Percentiles rank a stretch among this genome's conserved stretches.
phyloP scores from a whole-genome alignment of 2,329 filamentous ascomycete genomes.

The Neoascochyta sp. region DNA sequence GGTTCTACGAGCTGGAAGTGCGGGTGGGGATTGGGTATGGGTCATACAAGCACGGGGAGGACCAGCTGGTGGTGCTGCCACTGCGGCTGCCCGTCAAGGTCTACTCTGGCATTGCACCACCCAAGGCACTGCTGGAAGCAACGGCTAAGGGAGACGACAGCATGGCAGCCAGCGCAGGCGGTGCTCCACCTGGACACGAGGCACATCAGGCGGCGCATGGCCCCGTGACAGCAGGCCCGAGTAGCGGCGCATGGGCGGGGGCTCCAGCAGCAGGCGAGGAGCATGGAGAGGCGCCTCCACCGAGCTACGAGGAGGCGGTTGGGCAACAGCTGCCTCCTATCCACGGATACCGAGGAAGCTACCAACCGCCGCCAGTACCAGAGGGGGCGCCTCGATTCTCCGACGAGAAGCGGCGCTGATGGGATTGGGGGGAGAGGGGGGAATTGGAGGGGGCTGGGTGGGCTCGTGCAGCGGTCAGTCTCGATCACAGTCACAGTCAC shows the following conservation, averaged over 20 bases:
- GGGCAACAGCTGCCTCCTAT: slow-evolving; percentile 73
- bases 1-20: slow-evolving; percentile 80
- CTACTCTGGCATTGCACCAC: slow-evolving; percentile 83
- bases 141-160: slow-evolving; percentile 41
- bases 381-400: slow-evolving; percentile 37
- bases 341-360: slow-evolving; percentile 66
- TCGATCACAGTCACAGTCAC: no score
- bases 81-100: slow-evolving; percentile 76
- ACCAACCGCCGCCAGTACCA: slow-evolving; percentile 46
- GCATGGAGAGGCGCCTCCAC: slow-evolving; percentile 65
- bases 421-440: neutral
- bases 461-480: no score
- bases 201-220: slow-evolving; percentile 17
- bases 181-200: slow-evolving; percentile 15
- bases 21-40: slow-evolving; percentile 75
- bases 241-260: slow-evolving; percentile 12
- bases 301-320: slow-evolving; percentile 91
- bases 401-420: slow-evolving; percentile 37
- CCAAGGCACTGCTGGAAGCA: slow-evolving; percentile 68
- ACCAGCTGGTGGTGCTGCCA: slow-evolving; percentile 75
- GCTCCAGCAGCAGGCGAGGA: slow-evolving; percentile 56
- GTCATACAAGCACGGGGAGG: slow-evolving; percentile 51
- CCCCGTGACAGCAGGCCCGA: slow-evolving; percentile 22
- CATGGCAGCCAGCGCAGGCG: slow-evolving; percentile 10
- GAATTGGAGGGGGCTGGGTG: no score